Evolutionary conservation across 805 yeast genomes (phyloP).

Genomic region (Saccharomycodes ludwigii): DNA sequence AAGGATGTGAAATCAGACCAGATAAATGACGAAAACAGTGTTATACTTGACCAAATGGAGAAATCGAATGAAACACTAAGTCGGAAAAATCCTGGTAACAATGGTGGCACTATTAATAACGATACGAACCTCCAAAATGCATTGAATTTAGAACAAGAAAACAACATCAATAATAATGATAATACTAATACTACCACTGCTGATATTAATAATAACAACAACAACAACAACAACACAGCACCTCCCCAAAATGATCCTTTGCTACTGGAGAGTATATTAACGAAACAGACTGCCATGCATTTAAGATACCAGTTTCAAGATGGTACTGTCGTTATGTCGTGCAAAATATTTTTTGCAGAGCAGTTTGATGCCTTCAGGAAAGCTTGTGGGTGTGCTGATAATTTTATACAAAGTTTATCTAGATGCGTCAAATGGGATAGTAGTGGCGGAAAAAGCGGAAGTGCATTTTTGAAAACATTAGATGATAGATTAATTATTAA

Average conservation of each 20-base stretch:
- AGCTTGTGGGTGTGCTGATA: conserved; percentile 65
- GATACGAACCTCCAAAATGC: too few species aligned
- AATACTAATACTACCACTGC: not conserved
- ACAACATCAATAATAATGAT: conserved; percentile 8
- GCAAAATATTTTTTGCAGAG: conserved; percentile 90
- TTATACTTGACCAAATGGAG: too few species aligned
- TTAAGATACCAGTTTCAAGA: conserved; percentile 86
- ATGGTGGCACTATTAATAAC: too few species aligned
- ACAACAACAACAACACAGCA: too few species aligned
- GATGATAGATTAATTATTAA: conserved; percentile 86
- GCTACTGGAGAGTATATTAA: conserved; percentile 53
- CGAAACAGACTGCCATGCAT: conserved; percentile 78
- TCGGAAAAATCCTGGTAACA: too few species aligned
- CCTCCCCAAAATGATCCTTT: conserved; percentile 17
- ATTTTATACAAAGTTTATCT: conserved; percentile 78
- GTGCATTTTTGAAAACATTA: conserved; percentile 81
- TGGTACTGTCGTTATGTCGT: conserved; percentile 69
- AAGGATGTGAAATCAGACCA: not conserved
- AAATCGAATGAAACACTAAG: too few species aligned
- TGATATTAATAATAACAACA: conserved; percentile 7
- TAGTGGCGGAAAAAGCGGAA: conserved; percentile 93
- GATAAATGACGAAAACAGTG: too few species aligned
- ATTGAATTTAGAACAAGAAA: conserved; percentile 12
- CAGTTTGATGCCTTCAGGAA: conserved; percentile 90
- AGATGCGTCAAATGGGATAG: conserved; percentile 95